Evolutionary conservation across 371 early-diverging fungal genomes (phyloP), one percentile per base, ranked within the genome.

Genomic region (Vairimorpha necatrix): DNA sequence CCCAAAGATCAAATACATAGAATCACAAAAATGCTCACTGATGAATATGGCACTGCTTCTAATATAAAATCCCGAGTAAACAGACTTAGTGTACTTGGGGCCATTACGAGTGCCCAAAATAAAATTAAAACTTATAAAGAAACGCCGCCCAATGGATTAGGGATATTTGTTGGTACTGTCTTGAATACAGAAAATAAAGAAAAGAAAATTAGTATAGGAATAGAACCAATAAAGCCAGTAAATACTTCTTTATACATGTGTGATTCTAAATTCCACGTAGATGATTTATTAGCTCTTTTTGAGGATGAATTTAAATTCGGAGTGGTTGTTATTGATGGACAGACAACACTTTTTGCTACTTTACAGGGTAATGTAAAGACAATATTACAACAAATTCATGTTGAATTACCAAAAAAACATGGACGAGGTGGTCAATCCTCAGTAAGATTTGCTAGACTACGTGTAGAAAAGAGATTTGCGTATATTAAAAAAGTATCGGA

Each of bases 391-490:
- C 91, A 92, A 82, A 87, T 97, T 67, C 84, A 89, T 26, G 97
- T 98, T 47, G 97, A 97, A 82, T 85, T 98, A 76, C 98, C 98
- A 76, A 97, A 98, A 88, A 99, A 98, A 91, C 99, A 99, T 89
- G 97, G 82, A n/a, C 91, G 98, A 86, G 99, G 98, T 88, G 99
- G 98, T 89, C 98, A 98, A 87, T 95, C 96, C 24, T 96, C 98
- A 22, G 89, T 96, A 75, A 94, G 98, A 90, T 99, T 99, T 87
- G 91, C 96, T 4, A 93, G 98, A 88, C 89, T 97, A 48, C 90
- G 98, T 80, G 91, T 94, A 76, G 98, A 99, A 84, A 96, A 94
- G 87, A 91, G 98, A 66, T 93, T 94, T 87, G 93, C 96, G 82
- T 98, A 98, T 81, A 91, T 98, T 60, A 92, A 95, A 79, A 98